These are phyloP conservation scores for Diplodia mutila DNA, from an alignment of 2,329 filamentous ascomycete genomes.

Conservation along the genomic window DNA sequence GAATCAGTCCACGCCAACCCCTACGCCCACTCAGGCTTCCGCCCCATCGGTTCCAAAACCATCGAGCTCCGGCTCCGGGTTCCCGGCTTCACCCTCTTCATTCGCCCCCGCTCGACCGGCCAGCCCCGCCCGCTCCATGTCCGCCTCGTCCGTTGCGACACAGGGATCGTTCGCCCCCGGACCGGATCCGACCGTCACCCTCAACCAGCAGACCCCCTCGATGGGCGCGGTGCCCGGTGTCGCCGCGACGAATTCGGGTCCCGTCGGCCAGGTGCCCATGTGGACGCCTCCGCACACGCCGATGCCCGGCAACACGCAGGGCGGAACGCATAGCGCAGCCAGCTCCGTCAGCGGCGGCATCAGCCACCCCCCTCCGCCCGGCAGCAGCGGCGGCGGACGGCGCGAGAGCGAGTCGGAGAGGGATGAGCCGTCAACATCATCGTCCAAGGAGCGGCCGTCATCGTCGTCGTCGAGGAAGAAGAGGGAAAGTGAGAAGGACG, in stretches of 20 bases:
- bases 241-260: slow-evolving; percentile 68
- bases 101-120: slow-evolving; percentile 62
- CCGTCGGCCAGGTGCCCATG: slow-evolving; percentile 64
- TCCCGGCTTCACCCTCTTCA: slow-evolving; percentile 61
- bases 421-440: slow-evolving; percentile 26
- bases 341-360: slow-evolving; percentile 56
- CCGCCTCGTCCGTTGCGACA: slow-evolving; percentile 77
- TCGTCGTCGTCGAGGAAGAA: not conserved
- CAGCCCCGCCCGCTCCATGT: slow-evolving; percentile 84
- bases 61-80: slow-evolving; percentile 50
- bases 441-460: not conserved
- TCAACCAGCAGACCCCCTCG: slow-evolving; percentile 79
- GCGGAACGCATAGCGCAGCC: slow-evolving; percentile 49
- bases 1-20: slow-evolving; percentile 68
- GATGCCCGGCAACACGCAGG: slow-evolving; percentile 41
- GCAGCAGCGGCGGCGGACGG: slow-evolving; percentile 28
- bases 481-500: slow-evolving; percentile 39
- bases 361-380: slow-evolving; percentile 37
- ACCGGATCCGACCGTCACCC: slow-evolving; percentile 49
- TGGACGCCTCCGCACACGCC: slow-evolving; percentile 93
- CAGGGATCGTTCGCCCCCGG: slow-evolving; percentile 55
- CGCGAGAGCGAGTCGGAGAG: slow-evolving; percentile 41
- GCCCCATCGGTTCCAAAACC: slow-evolving; percentile 42
- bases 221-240: slow-evolving; percentile 77
- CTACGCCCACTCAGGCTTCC: slow-evolving; percentile 62